A percentile compares a stretch with the other conserved stretches of the same genome.
Evolutionary conservation across 2,329 filamentous ascomycete genomes (phyloP).

Genomic region (Sporothrix mexicana): DNA sequence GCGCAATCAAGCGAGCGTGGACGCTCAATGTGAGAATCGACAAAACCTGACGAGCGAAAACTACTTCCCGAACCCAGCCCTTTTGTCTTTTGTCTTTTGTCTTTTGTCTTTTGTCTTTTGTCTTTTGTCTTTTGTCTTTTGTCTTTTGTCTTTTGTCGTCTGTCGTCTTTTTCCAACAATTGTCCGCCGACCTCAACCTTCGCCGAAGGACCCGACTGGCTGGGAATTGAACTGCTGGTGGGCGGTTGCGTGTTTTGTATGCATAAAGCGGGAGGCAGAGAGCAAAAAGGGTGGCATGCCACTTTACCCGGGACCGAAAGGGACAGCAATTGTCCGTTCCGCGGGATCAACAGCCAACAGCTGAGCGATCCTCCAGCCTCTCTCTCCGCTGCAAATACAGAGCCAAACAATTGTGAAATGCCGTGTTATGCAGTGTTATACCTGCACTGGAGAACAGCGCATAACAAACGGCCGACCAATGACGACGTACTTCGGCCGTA

Average conservation of each 20-base stretch:
- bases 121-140: too few species aligned
- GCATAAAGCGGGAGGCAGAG: constrained; percentile 15
- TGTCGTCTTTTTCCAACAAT: too few species aligned
- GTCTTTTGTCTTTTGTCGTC: too few species aligned
- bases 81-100: too few species aligned
- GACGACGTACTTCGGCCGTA: neutral
- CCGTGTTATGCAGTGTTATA: neutral
- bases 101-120: too few species aligned
- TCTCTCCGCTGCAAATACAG: neutral
- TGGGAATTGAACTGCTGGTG: neutral
- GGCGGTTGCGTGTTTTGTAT: constrained; percentile 9
- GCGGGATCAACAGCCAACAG: constrained; percentile 1
- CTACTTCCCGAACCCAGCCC: constrained; percentile 24
- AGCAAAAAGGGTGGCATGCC: neutral
- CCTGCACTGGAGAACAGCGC: neutral
- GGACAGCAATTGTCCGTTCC: neutral
- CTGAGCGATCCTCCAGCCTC: neutral
- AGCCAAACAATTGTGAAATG: neutral
- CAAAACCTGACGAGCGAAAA: neutral
- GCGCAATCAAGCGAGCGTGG: neutral
- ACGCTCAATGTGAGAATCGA: neutral
- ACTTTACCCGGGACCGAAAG: constrained; percentile 30
- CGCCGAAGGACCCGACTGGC: constrained; percentile 23
- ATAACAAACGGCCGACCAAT: neutral
- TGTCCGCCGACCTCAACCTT: too few species aligned